Base-by-base conservation (phyloP, 345 rosid species). In the Aquilaria malaccensis region DNA sequence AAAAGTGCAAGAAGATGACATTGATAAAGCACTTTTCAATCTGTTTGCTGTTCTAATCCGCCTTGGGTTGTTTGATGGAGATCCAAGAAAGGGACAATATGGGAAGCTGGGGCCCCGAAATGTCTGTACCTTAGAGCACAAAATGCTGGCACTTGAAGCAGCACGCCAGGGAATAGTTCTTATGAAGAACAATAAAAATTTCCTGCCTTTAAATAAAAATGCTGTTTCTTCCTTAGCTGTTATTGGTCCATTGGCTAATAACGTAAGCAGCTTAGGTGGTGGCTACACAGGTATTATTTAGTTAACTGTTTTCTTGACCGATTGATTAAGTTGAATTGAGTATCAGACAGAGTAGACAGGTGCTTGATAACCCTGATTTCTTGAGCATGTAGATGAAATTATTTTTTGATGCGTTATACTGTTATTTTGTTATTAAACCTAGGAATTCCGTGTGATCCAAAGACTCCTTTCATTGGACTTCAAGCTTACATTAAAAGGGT, bases 121-220 rank as follows among this genome's bases (percentile, higher is more conserved):
- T 67, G 78, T 86, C 37, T 94, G 99, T 74, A 80, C 81, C 54
- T 53, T 78, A 50, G 79, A 69, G 73, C 95, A 90, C 72, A 81
- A 78, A 66, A 65, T 53, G 9, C 77, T 90, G 61, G 99, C 99
- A 33, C 72, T 88, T 58, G 97, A 94, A 73, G 89, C 89, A 65
- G 88, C 93, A 11, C 81, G 80, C 68, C 88, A 90, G 76, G 99
- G 99, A 67, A 88, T 88, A 67, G 97, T 94, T 53, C 99, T 94
- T 59, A 76, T 94, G 58, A 94, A 88, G 82, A 94, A 94, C 53
- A 81, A 82, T 55, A 75, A 79, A 30, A 76, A 72, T 52, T 72
- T 86, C 63, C 86, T 94, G 68, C 99, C 97, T 46, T 73, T 90
- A 58, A 65, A 74, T 4, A 75, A 70, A 70, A 74, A 75, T 60